These are phyloP conservation scores for Penicillium sp. DNA, from an alignment of 2,329 filamentous ascomycete species.

Conservation along the genomic window DNA sequence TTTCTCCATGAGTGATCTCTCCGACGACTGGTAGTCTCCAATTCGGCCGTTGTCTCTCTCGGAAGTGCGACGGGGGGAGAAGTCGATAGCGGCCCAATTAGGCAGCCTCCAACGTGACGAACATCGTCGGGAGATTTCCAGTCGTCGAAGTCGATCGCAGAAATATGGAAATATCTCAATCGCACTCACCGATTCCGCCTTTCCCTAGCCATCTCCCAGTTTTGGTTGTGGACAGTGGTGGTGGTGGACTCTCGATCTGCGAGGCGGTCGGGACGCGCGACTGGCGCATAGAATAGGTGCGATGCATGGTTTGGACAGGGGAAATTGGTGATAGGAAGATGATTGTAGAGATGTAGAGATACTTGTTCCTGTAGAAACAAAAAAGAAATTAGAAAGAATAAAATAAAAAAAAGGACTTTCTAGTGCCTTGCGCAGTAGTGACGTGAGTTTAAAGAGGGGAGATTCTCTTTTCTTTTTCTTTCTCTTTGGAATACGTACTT, in stretches of 20 bases:
- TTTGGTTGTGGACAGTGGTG: slow-evolving; percentile 89
- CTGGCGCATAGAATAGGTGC: slow-evolving; percentile 98
- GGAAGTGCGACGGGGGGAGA: background rate
- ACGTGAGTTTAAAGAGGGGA: slow-evolving; percentile 27
- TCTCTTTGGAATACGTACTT: slow-evolving; percentile 1
- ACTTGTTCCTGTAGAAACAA: slow-evolving; percentile 15
- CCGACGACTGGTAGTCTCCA: background rate
- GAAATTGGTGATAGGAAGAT: background rate
- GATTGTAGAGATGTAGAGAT: slow-evolving; percentile 1
- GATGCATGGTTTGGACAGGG: slow-evolving; percentile 68
- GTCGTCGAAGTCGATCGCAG: slow-evolving; percentile 4
- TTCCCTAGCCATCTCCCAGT: slow-evolving; percentile 84
- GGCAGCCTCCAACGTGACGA: slow-evolving; percentile 5
- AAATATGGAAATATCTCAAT: slow-evolving; percentile 18
- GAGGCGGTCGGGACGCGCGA: slow-evolving; percentile 93
- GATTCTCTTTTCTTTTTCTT: background rate
- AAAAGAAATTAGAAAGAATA: slow-evolving; percentile 6
- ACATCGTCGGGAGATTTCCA: slow-evolving; percentile 1
- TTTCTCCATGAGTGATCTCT: background rate
- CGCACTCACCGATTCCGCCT: slow-evolving; percentile 75
- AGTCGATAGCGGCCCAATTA: slow-evolving; percentile 13
- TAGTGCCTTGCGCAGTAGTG: slow-evolving; percentile 35
- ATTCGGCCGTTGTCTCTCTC: background rate
- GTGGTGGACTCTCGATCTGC: slow-evolving; percentile 86
- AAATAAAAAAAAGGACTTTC: slow-evolving; percentile 11